Evolutionary conservation across 2,329 filamentous ascomycete species (phyloP), one percentile per base, ranked within the genome.

Genomic region (Bretziella fagacearum): DNA sequence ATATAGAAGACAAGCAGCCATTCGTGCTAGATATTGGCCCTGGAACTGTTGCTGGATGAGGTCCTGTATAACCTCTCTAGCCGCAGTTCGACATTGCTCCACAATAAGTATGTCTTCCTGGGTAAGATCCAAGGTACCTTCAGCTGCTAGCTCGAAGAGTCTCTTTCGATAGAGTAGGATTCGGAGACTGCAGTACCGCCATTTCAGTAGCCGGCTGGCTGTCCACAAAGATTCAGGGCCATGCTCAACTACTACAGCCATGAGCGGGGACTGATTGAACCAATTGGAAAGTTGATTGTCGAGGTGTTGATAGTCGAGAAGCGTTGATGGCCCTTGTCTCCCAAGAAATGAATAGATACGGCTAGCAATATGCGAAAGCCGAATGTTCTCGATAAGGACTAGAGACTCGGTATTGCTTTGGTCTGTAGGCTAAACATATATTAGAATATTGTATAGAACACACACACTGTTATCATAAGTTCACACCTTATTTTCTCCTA

Each of bases 21-120:
- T 84, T 84, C 82, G 81, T 87, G 6, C 81, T 81, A 0, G 75
- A 76, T 63, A 87, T 82, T 56, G 57, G 84, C 82, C 39, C 76
- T 72, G 39, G 73, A 73, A 64, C 80, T 84, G 52, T 81, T 79
- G 18, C 68, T 65, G 8, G 2, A 30, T 11, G 8, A 30, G 76
- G 70, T 52, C 87, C 84, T 51, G 85, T 80, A 87, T 83, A 0
- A 79, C 79, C 52, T 77, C 71, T 52, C 74, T 74, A 6, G 82
- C 81, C 1, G 85, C 69, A 44, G 76, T 70, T 15, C 80, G 71
- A 58, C 81, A 86, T 25, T 74, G 75, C 50, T 76, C 71, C 27
- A 86, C 73, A 3, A 80, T 77, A 0, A 72, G 67, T 44, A 79
- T 69, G 53, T 87, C 81, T 51, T 84, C 73, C 2, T 74, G 65